A percentile compares a stretch with the other conserved stretches of the same genome.
Evolutionary conservation across 1,284 basidiomycete species (phyloP).

Genomic region (Porphyrellus sp.): DNA sequence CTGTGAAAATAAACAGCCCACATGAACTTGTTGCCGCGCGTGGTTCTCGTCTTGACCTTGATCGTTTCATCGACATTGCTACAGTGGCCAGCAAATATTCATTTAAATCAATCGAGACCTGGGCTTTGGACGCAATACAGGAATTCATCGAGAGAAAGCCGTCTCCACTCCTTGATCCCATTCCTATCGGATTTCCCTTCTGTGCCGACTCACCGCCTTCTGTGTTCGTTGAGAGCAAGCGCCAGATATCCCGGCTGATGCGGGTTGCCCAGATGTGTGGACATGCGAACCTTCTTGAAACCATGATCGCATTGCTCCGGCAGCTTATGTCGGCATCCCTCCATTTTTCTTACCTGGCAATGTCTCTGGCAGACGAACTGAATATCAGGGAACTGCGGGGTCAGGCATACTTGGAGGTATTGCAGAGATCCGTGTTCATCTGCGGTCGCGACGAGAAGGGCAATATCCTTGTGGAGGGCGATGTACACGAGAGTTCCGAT

Average conservation of each 20-base stretch:
- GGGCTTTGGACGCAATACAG: conserved; percentile 64
- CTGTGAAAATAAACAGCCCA: conserved; percentile 41
- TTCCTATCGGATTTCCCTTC: conserved; percentile 38
- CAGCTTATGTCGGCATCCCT: conserved; percentile 56
- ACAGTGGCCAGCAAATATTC: conserved; percentile 63
- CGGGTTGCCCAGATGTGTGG: conserved; percentile 62
- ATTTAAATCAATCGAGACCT: conserved; percentile 65
- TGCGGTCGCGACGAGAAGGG: conserved; percentile 20
- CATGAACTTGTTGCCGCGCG: conserved; percentile 50
- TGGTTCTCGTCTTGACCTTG: conserved; percentile 46
- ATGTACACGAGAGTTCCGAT: conserved; percentile 34
- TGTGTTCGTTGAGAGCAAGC: conserved; percentile 37
- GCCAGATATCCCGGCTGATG: conserved; percentile 54
- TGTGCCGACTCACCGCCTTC: conserved; percentile 25
- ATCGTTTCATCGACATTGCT: conserved; percentile 58
- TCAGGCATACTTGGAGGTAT: conserved; percentile 63
- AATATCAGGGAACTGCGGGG: conserved; percentile 54
- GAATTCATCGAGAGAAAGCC: conserved; percentile 58
- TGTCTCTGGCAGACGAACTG: conserved; percentile 66
- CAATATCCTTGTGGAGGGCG: conserved; percentile 26
- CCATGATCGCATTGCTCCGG: conserved; percentile 54
- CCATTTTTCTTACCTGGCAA: conserved; percentile 64
- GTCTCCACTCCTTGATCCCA: conserved; percentile 47
- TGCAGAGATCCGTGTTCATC: conserved; percentile 56
- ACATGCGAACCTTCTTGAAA: conserved; percentile 53